Conservation (phyloP, 1,139 yeast species). For the Pichia sp. region DNA sequence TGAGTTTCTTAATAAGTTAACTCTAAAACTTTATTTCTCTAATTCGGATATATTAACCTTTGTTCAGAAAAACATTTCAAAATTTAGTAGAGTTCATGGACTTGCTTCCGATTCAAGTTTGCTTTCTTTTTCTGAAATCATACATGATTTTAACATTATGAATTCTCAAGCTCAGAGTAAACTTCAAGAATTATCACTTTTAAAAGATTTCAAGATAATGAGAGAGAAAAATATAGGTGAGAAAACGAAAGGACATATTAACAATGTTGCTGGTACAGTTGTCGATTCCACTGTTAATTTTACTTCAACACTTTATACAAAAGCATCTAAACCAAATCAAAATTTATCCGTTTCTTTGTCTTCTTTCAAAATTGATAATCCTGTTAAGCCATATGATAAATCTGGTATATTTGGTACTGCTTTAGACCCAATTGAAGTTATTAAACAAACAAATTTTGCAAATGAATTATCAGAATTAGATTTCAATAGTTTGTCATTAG, state of each 20-base stretch:
- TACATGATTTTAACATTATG: slow-evolving; percentile 25
- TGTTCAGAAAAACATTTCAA: slow-evolving; percentile 30
- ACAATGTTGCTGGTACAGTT: slow-evolving; percentile 24
- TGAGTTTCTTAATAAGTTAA: slow-evolving; percentile 42
- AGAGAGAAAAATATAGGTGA: slow-evolving; percentile 22
- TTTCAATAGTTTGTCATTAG: neutral
- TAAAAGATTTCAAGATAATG: slow-evolving; percentile 26
- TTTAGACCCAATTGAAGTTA: slow-evolving; percentile 25
- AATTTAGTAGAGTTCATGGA: slow-evolving; percentile 39
- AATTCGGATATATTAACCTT: slow-evolving; percentile 29
- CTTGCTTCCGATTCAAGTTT: slow-evolving; percentile 20
- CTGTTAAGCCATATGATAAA: slow-evolving; percentile 26
- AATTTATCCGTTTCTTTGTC: slow-evolving; percentile 22
- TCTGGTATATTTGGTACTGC: slow-evolving; percentile 28
- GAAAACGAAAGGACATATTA: slow-evolving; percentile 24
- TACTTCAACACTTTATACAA: slow-evolving; percentile 28
- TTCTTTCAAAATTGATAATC: slow-evolving; percentile 27
- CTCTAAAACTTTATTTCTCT: slow-evolving; percentile 34
- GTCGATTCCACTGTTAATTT: slow-evolving; percentile 25
- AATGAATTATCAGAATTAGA: slow-evolving; percentile 10
- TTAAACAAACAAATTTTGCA: slow-evolving; percentile 2
- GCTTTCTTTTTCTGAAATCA: slow-evolving; percentile 18
- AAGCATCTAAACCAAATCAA: slow-evolving; percentile 28
- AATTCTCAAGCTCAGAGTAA: slow-evolving; percentile 31
- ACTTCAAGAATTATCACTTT: slow-evolving; percentile 33